Evolutionary conservation across 176 grass and related monocot genomes (phyloP), one percentile per base, ranked within the genome.

Genomic region (Pontederia paniculata): DNA sequence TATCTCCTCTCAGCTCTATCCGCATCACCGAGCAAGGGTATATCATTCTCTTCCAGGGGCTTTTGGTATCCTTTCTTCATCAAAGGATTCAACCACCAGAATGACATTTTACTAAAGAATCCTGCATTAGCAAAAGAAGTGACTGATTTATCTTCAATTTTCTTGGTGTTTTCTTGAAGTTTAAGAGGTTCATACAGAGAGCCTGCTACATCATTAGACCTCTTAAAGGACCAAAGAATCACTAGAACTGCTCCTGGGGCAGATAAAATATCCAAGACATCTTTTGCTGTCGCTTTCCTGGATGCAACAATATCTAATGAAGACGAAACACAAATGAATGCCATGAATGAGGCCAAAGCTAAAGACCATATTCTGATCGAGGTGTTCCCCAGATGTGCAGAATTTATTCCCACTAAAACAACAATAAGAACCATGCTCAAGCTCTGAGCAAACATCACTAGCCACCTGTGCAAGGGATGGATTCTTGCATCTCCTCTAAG

Each of bases 41-140:
- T 79, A 15, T 90, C 91, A 74, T 77, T 81, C 44, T 84, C 91
- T 70, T 97, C 91, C 9, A 97, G 70, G 23, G 82, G 91, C 19
- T 84, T 97, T 51, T 77, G 56, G 28, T 81, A 81, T 21, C 91
- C 91, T 68, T 69, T 79, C 74, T 81, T 90, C 80, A 97, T 87
- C 73, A 97, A 72, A 37, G 71, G 63, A 42, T 90, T 97, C 54
- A 97, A 42, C 86, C 91, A 97, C 86, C 86, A 87, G 65, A 97
- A 97, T 15, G 86, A 72, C 82, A 97, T 84, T 43, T 61, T 45
- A 48, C 80, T 90, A 52, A 90, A 74, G 64, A 79, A 72, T 0
- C 80, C 77, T 65, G 86, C 86, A 69, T 66, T 72, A 21, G 82
- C 80, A 56, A 90, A 86, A 22, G 68, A 60, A 53, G 86, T 77